A percentile compares a stretch with the other conserved stretches of the same genome.
Evolutionary conservation across 2,329 filamentous ascomycete species (phyloP).

Genomic region (Fusarium illudens): DNA sequence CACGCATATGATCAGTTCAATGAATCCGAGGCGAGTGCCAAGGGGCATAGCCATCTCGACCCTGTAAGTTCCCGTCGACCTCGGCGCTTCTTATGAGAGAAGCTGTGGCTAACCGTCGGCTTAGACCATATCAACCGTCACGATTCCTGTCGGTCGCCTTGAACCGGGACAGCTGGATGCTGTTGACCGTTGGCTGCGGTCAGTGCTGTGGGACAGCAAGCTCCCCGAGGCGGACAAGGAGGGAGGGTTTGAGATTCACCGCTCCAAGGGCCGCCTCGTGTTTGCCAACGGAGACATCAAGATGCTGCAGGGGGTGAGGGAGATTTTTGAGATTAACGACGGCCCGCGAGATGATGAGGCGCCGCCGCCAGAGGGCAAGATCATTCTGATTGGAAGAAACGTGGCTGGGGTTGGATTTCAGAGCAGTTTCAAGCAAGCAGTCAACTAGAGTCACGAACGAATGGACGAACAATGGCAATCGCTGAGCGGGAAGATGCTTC

Average conservation of each 20-base stretch:
- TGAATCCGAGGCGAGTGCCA: conserved; percentile 73
- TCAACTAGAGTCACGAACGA: conserved; percentile 27
- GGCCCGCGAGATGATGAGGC: conserved; percentile 48
- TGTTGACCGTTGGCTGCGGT: conserved; percentile 84
- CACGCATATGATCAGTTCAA: conserved; percentile 90
- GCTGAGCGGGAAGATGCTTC: background rate
- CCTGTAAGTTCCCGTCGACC: conserved; percentile 63
- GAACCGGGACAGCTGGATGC: conserved; percentile 62
- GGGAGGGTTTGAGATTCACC: conserved; percentile 78
- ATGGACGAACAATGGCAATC: background rate
- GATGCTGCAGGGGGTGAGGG: conserved; percentile 89
- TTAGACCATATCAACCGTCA: conserved; percentile 84
- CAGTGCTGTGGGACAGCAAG: conserved; percentile 81
- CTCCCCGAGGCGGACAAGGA: conserved; percentile 58
- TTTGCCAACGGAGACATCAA: conserved; percentile 72
- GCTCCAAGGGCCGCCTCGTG: conserved; percentile 81
- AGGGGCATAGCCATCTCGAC: conserved; percentile 91
- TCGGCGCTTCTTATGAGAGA: background rate
- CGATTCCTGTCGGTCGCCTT: conserved; percentile 73
- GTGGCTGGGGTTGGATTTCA: conserved; percentile 62
- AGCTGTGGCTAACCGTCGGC: conserved; percentile 22
- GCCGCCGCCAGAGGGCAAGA: conserved; percentile 58
- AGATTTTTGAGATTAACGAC: conserved; percentile 92
- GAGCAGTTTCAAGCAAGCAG: conserved; percentile 50
- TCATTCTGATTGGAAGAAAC: conserved; percentile 70